Evolutionary conservation across 2,329 filamentous ascomycete species (phyloP), one percentile per base, ranked within the genome.

Genomic region (Botryotinia convoluta): DNA sequence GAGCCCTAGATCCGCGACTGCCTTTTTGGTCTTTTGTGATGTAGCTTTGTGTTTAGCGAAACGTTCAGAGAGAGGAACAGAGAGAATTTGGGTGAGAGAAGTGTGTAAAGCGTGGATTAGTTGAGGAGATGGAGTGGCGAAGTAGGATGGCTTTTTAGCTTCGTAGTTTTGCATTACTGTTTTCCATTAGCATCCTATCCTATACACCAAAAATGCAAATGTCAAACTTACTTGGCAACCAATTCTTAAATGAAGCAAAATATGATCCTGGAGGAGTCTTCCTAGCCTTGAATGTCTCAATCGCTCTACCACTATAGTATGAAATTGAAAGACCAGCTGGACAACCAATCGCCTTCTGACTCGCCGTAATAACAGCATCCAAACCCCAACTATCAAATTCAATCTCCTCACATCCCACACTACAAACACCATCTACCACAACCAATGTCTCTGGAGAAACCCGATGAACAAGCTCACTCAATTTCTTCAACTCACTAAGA

Each of bases 161-260:
- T 99, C 96, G 84, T 99, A 99, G 85, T 98, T 98, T 85, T 96
- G 91, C 95, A 99, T 98, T 83, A 99, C 92, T 93, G 74, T 63
- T 32, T 35, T 64, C 64, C 42, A 42, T 62, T 60, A 69, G 65
- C 12, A 32, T 32, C 65, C 73, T 71, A 74, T 67, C 26, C 5
- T n/a, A 16, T n/a, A n/a, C 48, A 54, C 26, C 32, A 16, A 22
- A n/a, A 42, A 9, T 54, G 42, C 22, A 35, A 22, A 45, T 18
- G 3, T 29, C 59, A 54, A 22, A 83, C 88, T 79, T 86, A 93
- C 91, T 96, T 64, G 95, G 95, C 73, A 95, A 86, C 96, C 96
- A 99, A 85, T 98, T 98, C 87, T 94, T 95, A 87, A 98, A 93
- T 20, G 93, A 97, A 72, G 93, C 95, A 83, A 98, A 99, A 88